Conservation (phyloP, 192 early-diverging fungal genomes). For the Chytriomyces confervae region DNA sequence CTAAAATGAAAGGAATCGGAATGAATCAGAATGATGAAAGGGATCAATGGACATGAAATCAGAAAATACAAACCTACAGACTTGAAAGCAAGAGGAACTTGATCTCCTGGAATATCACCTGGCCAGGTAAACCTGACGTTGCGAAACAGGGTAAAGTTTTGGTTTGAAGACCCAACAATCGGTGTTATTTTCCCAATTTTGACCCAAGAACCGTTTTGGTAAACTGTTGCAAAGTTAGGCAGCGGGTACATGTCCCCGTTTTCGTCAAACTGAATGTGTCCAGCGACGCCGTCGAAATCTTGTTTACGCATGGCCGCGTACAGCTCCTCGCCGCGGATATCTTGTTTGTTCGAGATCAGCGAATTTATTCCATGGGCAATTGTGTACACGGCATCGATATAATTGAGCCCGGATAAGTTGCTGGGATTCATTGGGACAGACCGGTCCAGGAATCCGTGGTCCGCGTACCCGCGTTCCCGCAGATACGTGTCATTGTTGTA, state of each 20-base stretch:
- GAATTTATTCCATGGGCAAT: not conserved
- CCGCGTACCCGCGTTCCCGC: not conserved
- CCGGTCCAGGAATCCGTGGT: not conserved
- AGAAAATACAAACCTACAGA: not conserved
- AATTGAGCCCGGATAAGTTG: not conserved
- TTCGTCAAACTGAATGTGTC: not conserved
- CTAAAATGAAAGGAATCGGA: too few species aligned
- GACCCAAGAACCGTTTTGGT: not conserved
- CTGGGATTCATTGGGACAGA: too few species aligned
- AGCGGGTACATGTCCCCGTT: constrained; percentile 2
- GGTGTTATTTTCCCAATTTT: not conserved
- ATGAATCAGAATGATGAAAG: too few species aligned
- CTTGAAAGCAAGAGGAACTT: not conserved
- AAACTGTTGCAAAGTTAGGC: not conserved
- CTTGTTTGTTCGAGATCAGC: not conserved
- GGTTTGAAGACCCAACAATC: not conserved
- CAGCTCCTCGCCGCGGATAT: not conserved
- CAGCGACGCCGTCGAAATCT: not conserved
- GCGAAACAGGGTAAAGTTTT: not conserved
- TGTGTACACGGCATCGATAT: not conserved
- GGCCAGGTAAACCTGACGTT: not conserved
- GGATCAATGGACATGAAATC: too few species aligned
- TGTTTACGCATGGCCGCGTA: not conserved
- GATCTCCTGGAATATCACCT: not conserved
- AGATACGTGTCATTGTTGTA: constrained; percentile 13